phyloP scores from a whole-genome alignment of 208 protist genomes.

The Wallacemonas sp. region DNA sequence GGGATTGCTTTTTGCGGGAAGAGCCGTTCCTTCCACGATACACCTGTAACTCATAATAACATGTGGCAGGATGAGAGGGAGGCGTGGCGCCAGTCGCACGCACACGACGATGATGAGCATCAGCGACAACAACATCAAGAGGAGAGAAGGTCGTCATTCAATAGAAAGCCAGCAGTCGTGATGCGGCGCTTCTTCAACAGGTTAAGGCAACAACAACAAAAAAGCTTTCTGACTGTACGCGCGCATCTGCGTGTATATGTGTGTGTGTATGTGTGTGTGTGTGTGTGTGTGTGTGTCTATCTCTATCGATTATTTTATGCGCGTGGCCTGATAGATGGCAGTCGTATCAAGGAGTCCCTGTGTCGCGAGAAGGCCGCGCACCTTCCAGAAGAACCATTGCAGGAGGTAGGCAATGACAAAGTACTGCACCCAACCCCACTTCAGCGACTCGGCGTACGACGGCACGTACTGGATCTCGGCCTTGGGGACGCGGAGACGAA shows the following conservation, averaged over 20 bases:
- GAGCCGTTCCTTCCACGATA: too few relatives aligned
- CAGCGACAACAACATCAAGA: too few relatives aligned
- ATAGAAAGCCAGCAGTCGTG: too few relatives aligned
- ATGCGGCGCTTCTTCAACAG: too few relatives aligned
- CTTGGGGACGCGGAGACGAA: conserved; percentile 49
- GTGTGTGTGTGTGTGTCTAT: conserved; percentile 1
- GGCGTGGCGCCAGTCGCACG: too few relatives aligned
- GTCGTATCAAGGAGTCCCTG: conserved; percentile 47
- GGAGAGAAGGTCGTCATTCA: too few relatives aligned
- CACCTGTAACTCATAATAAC: too few relatives aligned
- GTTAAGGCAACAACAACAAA: too few relatives aligned
- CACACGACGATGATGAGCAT: too few relatives aligned
- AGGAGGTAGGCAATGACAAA: conserved; percentile 70
- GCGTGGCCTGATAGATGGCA: conserved; percentile 35
- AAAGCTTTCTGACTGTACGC: too few relatives aligned
- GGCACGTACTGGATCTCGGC: conserved; percentile 60
- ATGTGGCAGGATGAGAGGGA: too few relatives aligned
- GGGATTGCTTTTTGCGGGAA: too few relatives aligned
- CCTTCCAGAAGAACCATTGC: conserved; percentile 70
- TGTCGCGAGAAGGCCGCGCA: conserved; percentile 62
- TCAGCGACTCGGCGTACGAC: conserved; percentile 62
- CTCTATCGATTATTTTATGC: neutral
- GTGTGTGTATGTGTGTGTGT: conserved; percentile 13
- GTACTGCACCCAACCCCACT: conserved; percentile 88
- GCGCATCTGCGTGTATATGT: neutral